Base-by-base conservation (phyloP, 176 grass and related monocot genomes). In the Thalia dealbata region DNA sequence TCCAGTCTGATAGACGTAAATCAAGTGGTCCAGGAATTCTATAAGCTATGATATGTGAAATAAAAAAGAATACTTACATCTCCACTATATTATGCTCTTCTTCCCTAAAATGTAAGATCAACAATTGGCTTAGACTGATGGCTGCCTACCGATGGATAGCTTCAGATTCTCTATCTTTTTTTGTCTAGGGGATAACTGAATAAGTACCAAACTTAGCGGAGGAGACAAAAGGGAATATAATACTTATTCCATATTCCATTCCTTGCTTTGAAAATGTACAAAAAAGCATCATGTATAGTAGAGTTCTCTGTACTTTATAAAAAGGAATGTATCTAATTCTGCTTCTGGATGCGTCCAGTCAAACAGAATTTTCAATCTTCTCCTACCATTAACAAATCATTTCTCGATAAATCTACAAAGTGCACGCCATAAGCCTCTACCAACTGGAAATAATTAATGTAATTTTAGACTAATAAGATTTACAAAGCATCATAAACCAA, bases 261-360 rank as follows among this genome's bases (percentile, higher is more conserved):
- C 70, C 82, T 67, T 86, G 72, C 83, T 75, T 96, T 96, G 79
- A 73, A 59, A 56, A 18, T 55, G 71, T 72, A 84, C 86, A 79
- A 79, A 80, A 84, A 85, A 86, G 86, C 88, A 89, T 91, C 81
- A 78, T 41, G 72, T 26, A 80, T 43, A 85, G 77, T 86, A 89
- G 82, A 78, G 44, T 73, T 80, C 80, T 83, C 63, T 77, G 66
- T 67, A 28, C 79, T 88, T 96, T 89, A 83, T 66, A 73, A 68
- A 80, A 73, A 82, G 75, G 78, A 38, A 78, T 89, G 75, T 70
- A 73, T 75, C 77, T 71, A 86, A 83, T 89, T 89, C 89, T 64
- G 76, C 86, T 92, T 96, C 88, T 81, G 64, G 82, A 96, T 84
- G 84, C 82, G 69, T 77, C 75, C 88, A 89, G 86, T 96, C 89